Evolutionary conservation across 495 filamentous ascomycete genomes (phyloP).

Genomic region (Aspergillus haitiensis): DNA sequence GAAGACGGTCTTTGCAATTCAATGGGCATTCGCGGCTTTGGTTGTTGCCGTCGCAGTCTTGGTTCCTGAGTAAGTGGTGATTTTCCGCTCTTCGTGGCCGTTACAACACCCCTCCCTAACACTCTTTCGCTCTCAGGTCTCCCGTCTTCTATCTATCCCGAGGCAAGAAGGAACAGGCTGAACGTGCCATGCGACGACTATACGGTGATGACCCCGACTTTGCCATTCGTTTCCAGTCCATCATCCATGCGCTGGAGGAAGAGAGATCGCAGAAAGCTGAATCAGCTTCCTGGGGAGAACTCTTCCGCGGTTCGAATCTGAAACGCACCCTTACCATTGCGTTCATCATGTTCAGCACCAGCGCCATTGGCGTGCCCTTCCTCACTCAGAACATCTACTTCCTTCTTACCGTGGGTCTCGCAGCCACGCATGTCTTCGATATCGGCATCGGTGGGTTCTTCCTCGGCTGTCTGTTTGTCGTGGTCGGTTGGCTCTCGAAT

Average conservation of each 20-base stretch:
- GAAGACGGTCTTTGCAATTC: conserved; percentile 8
- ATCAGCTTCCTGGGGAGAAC: conserved; percentile 2
- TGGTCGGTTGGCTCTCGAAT: neutral
- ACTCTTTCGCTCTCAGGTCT: neutral
- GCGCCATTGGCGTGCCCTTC: conserved; percentile 2
- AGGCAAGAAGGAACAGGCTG: conserved; percentile 5
- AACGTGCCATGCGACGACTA: conserved; percentile 1
- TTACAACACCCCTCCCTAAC: neutral
- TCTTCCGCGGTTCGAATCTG: conserved; percentile 6
- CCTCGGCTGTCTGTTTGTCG: conserved; percentile 5
- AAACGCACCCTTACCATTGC: conserved; percentile 11
- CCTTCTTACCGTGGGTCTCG: conserved; percentile 6
- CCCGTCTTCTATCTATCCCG: conserved; percentile 5
- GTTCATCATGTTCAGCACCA: conserved; percentile 5
- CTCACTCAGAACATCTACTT: conserved; percentile 15
- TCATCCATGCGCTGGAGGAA: conserved; percentile 6
- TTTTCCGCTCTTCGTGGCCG: neutral
- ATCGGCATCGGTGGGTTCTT: conserved; percentile 11
- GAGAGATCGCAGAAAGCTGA: neutral
- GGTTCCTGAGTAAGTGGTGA: conserved; percentile 2
- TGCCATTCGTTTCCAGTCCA: neutral
- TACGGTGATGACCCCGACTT: neutral
- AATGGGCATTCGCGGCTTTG: neutral
- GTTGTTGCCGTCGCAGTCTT: neutral
- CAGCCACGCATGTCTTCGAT: conserved; percentile 8